Conservation (phyloP, 345 rosid species). For the Eucalyptus marginata region DNA sequence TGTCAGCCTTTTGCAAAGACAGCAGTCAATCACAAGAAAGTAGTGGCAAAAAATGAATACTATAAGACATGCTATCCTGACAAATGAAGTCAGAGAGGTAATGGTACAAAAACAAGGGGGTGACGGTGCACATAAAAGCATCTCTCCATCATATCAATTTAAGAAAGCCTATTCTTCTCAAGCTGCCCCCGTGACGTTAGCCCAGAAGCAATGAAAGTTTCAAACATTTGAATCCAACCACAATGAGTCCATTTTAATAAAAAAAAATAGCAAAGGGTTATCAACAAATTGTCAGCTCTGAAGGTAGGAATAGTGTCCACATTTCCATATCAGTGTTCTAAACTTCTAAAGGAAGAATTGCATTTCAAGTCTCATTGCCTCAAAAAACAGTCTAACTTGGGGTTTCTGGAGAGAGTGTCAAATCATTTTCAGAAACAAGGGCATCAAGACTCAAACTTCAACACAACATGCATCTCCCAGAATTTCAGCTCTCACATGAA, state of each 20-base stretch:
- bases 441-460: neutral
- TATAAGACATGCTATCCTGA: neutral
- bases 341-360: neutral
- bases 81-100: neutral
- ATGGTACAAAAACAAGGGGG: neutral
- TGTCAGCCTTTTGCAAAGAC: neutral
- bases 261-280: neutral
- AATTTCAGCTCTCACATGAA: neutral
- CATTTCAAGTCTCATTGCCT: neutral
- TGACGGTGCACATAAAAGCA: neutral
- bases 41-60: neutral
- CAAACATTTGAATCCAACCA: neutral
- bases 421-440: neutral
- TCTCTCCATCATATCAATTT: neutral
- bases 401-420: neutral
- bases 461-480: neutral
- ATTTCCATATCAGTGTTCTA: neutral
- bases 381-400: neutral
- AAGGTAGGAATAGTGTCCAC: neutral
- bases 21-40: neutral
- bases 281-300: neutral
- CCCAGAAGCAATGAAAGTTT: neutral
- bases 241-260: neutral
- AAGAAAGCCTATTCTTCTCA: neutral
- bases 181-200: neutral